Conservation (phyloP, 306 rosid species). For the Corylus avellana region DNA sequence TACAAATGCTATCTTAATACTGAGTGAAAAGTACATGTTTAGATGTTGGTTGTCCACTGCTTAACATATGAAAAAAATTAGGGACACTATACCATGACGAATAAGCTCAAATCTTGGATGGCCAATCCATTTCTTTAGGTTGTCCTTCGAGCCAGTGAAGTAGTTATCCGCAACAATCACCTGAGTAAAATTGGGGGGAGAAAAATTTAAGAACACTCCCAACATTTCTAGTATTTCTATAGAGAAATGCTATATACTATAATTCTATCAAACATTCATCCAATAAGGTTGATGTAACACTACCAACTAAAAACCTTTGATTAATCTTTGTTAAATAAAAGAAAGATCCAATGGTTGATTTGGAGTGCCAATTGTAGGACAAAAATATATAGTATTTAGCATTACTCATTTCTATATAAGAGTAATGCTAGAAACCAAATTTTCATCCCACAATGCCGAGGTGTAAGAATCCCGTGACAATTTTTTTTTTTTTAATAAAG, state of each 20-base stretch:
- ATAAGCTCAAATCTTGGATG: constrained; percentile 98
- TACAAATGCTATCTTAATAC: neutral
- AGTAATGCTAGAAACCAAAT: too few relatives aligned
- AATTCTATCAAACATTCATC: too few relatives aligned
- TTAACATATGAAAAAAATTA: constrained; percentile 11
- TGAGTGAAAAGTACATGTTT: neutral
- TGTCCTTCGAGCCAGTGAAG: constrained; percentile 96
- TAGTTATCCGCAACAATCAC: constrained; percentile 89
- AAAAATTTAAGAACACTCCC: neutral
- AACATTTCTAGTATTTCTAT: neutral
- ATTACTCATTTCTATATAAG: neutral
- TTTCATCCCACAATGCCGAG: too few relatives aligned
- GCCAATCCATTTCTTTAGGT: constrained; percentile 88
- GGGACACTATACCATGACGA: constrained; percentile 73
- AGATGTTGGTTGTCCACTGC: neutral
- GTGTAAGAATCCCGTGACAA: too few relatives aligned
- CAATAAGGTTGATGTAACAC: too few relatives aligned
- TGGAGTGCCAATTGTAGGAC: too few relatives aligned
- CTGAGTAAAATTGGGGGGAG: constrained; percentile 35
- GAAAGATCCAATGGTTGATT: too few relatives aligned
- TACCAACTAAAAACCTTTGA: too few relatives aligned
- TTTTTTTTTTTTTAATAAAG: too few relatives aligned
- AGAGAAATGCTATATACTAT: too few relatives aligned
- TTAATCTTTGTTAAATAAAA: too few relatives aligned
- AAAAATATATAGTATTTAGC: too few relatives aligned